phyloP scores from a whole-genome alignment of 306 rosid species.

The Rosa rugosa region DNA sequence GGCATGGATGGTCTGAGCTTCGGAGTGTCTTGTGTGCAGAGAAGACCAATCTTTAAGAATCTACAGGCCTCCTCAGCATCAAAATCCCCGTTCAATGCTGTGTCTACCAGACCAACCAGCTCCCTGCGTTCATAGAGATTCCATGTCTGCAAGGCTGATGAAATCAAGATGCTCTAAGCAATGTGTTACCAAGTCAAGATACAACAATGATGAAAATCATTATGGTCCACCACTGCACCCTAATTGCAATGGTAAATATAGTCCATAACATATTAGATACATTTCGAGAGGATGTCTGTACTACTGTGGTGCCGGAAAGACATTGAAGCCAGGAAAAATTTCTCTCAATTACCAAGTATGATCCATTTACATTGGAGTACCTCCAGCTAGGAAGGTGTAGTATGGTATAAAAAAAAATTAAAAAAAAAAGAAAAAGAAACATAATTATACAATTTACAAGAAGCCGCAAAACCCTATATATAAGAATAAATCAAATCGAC shows the following conservation, averaged over 20 bases:
- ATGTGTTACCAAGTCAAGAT: constrained; percentile 8
- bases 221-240: neutral
- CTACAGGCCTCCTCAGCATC: constrained; percentile 81
- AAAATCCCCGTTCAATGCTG: constrained; percentile 59
- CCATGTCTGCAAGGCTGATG: constrained; percentile 61
- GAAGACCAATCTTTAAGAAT: constrained; percentile 76
- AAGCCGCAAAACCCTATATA: constrained; percentile 19
- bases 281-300: neutral
- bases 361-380: constrained; percentile 31
- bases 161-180: neutral
- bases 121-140: constrained; percentile 56
- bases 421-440: neutral
- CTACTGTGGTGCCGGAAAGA: neutral
- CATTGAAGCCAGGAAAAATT: constrained; percentile 6
- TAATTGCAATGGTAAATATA: neutral
- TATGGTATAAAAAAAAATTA: neutral
- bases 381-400: constrained; percentile 17
- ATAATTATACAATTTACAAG: constrained; percentile 17
- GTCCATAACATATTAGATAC: neutral
- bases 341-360: constrained; percentile 15
- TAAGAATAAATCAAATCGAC: constrained; percentile 16
- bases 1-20: constrained; percentile 91
- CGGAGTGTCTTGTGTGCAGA: constrained; percentile 88
- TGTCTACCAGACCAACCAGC: constrained; percentile 61
- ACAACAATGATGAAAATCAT: neutral